Evolutionary conservation across 1,284 basidiomycete genomes (phyloP).

Genomic region (Limonomyces culmigenus): DNA sequence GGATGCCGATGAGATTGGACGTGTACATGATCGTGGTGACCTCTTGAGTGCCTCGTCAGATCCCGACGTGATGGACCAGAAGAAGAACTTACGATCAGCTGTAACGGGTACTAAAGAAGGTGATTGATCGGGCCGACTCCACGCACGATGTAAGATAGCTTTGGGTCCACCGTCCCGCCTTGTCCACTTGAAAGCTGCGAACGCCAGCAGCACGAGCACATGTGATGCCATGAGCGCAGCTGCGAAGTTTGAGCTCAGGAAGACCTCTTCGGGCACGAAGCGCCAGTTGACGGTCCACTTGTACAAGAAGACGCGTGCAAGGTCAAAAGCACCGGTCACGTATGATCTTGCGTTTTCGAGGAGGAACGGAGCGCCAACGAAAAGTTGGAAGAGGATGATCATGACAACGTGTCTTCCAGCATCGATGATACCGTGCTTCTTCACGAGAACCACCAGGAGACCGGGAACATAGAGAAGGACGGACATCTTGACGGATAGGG

Average conservation of each 20-base stretch:
- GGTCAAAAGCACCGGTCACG: slow-evolving; percentile 67
- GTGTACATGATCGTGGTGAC: slow-evolving; percentile 75
- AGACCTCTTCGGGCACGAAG: slow-evolving; percentile 61
- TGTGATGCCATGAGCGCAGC: slow-evolving; percentile 53
- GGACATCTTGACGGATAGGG: slow-evolving; percentile 94
- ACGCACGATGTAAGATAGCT: slow-evolving; percentile 34
- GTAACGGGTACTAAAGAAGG: slow-evolving; percentile 27
- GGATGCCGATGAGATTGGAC: slow-evolving; percentile 82
- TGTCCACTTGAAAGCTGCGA: slow-evolving; percentile 66
- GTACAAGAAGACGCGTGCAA: slow-evolving; percentile 81
- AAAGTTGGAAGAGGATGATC: slow-evolving; percentile 37
- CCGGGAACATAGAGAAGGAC: slow-evolving; percentile 86
- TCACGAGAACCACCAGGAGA: slow-evolving; percentile 66
- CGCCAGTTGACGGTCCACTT: slow-evolving; percentile 99
- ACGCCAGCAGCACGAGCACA: slow-evolving; percentile 35
- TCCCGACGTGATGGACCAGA: slow-evolving; percentile 4
- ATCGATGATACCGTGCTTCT: slow-evolving; percentile 44
- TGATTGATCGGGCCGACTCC: slow-evolving; percentile 32
- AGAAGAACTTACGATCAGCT: slow-evolving; percentile 43
- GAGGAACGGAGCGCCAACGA: slow-evolving; percentile 65
- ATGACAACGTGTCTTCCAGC: slow-evolving; percentile 37
- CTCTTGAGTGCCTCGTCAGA: no score
- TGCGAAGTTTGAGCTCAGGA: slow-evolving; percentile 54
- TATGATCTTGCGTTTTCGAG: slow-evolving; percentile 47
- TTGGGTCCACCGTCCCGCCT: slow-evolving; percentile 44